These are phyloP conservation scores for Podila minutissima DNA, from an alignment of 192 early-diverging fungal genomes.

Conservation along the genomic window DNA sequence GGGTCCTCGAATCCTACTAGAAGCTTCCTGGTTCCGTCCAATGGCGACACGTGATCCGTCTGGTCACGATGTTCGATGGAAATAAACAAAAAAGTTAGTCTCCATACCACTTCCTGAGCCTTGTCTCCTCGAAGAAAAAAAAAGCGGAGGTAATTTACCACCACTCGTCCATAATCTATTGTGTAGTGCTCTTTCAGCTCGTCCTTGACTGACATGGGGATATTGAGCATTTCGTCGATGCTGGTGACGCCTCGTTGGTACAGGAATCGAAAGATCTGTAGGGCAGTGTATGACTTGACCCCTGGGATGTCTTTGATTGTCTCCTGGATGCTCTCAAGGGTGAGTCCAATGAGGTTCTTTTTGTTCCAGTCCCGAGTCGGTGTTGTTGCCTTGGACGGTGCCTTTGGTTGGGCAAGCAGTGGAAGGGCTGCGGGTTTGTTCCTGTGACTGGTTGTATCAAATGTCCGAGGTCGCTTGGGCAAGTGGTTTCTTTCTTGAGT, in stretches of 20 bases:
- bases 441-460: slow-evolving; percentile 46
- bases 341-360: slow-evolving; percentile 59
- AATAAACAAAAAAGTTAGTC: not conserved
- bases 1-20: slow-evolving; percentile 68
- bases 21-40: slow-evolving; percentile 71
- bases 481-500: not conserved
- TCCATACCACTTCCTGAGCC: not conserved
- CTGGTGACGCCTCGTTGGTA: slow-evolving; percentile 64
- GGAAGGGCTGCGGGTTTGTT: slow-evolving; percentile 13
- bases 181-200: slow-evolving; percentile 58
- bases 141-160: slow-evolving; percentile 35
- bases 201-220: slow-evolving; percentile 61
- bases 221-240: slow-evolving; percentile 75
- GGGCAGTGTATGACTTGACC: slow-evolving; percentile 52
- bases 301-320: slow-evolving; percentile 36
- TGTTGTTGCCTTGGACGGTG: not conserved
- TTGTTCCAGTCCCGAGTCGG: slow-evolving; percentile 44
- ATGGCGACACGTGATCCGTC: slow-evolving; percentile 56
- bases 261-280: slow-evolving; percentile 57
- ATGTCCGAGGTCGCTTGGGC: slow-evolving; percentile 26
- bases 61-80: not conserved
- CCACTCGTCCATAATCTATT: slow-evolving; percentile 66
- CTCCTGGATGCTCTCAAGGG: slow-evolving; percentile 34
- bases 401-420: not conserved
- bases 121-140: not conserved